These are phyloP conservation scores for Orbilia brochopaga DNA, from an alignment of 2,329 filamentous ascomycete species.

Conservation along the genomic window DNA sequence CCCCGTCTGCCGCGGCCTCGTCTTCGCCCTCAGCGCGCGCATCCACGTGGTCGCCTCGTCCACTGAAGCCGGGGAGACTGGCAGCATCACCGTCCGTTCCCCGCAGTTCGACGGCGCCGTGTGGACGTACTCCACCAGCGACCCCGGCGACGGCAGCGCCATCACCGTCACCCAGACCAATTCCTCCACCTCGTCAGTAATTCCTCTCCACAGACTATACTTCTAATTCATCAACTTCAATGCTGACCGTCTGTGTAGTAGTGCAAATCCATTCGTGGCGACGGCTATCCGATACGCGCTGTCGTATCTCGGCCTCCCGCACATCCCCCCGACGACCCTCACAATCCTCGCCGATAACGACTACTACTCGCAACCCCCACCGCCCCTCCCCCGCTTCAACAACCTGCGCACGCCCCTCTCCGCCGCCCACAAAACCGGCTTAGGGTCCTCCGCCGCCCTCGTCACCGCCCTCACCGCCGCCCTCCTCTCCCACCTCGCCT, in stretches of 20 bases:
- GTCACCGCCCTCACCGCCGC: slow-evolving; percentile 85
- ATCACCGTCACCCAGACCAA: slow-evolving; percentile 77
- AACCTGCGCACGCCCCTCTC: slow-evolving; percentile 77
- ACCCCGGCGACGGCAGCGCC: slow-evolving; percentile 70
- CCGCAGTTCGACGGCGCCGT: slow-evolving; percentile 87
- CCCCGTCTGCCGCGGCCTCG: slow-evolving; percentile 77
- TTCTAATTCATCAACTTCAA: too few relatives aligned
- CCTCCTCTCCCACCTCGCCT: slow-evolving; percentile 76
- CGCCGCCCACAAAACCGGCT: slow-evolving; percentile 89
- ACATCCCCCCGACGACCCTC: slow-evolving; percentile 67
- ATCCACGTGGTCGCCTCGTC: slow-evolving; percentile 66
- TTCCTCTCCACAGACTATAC: too few relatives aligned
- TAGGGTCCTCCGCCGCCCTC: slow-evolving; percentile 91
- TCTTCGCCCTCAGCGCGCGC: slow-evolving; percentile 71
- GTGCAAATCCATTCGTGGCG: slow-evolving; percentile 83
- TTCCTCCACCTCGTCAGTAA: slow-evolving; percentile 15
- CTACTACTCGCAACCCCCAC: slow-evolving; percentile 80
- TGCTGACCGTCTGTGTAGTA: too few relatives aligned
- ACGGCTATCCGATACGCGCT: slow-evolving; percentile 82
- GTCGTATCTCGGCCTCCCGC: slow-evolving; percentile 64
- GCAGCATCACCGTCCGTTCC: slow-evolving; percentile 81
- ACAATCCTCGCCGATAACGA: slow-evolving; percentile 93
- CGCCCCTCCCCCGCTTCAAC: slow-evolving; percentile 67
- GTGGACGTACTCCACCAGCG: slow-evolving; percentile 80
- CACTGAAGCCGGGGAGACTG: slow-evolving; percentile 63